Evolutionary conservation across 2,329 filamentous ascomycete species (phyloP).

Genomic region (Ophiostoma angusticollis): DNA sequence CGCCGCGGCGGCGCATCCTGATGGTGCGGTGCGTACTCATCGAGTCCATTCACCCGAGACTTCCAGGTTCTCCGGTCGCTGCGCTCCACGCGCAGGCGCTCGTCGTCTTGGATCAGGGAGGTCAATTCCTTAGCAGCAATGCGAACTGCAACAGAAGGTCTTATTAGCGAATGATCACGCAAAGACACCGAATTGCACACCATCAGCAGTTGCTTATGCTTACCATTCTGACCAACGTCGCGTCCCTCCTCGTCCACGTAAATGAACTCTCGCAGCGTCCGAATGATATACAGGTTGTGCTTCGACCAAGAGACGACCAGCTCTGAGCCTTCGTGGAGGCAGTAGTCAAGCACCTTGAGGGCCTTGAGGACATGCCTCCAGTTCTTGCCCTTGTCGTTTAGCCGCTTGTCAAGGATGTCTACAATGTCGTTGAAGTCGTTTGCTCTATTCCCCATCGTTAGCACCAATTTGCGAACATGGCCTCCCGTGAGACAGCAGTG

Average conservation of each 20-base stretch:
- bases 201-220: slow-evolving; percentile 22
- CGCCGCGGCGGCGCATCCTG: slow-evolving; percentile 28
- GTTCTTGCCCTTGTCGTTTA: slow-evolving; percentile 99
- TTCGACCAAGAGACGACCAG: slow-evolving; percentile 94
- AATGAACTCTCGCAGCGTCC: slow-evolving; percentile 92
- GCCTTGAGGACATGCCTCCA: slow-evolving; percentile 98
- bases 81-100: slow-evolving; percentile 77
- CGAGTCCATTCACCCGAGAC: slow-evolving; percentile 83
- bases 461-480: no score
- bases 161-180: neutral
- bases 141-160: slow-evolving; percentile 51
- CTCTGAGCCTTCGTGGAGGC: slow-evolving; percentile 92
- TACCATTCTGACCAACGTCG: slow-evolving; percentile 95
- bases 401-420: slow-evolving; percentile 97
- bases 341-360: slow-evolving; percentile 94
- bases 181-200: no score
- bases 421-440: slow-evolving; percentile 99
- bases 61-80: slow-evolving; percentile 93
- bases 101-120: slow-evolving; percentile 82
- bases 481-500: no score
- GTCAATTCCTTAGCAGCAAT: slow-evolving; percentile 94
- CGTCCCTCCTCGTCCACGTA: slow-evolving; percentile 91
- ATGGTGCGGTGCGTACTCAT: slow-evolving; percentile 51
- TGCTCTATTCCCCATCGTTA: slow-evolving; percentile 41
- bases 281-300: slow-evolving; percentile 98